These are phyloP conservation scores for Scolecobasidium constrictum DNA, from an alignment of 2,329 filamentous ascomycete genomes.

Conservation along the genomic window DNA sequence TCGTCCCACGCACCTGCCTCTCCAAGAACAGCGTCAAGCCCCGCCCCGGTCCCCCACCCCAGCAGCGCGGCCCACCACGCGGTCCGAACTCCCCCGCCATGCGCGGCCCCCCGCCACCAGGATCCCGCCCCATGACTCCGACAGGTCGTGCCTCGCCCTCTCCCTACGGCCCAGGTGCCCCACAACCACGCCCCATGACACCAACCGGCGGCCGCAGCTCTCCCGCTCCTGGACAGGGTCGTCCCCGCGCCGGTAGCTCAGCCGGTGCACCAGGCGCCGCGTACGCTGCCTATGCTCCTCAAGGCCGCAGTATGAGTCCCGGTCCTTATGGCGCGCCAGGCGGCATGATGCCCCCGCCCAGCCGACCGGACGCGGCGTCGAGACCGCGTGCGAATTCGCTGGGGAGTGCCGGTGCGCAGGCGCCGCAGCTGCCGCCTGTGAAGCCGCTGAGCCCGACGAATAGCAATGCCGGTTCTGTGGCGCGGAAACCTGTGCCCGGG, in stretches of 20 bases:
- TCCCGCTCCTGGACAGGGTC: slow-evolving; percentile 16
- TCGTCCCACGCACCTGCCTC: slow-evolving; percentile 85
- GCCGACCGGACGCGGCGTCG: slow-evolving; percentile 20
- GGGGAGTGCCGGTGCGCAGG: slow-evolving; percentile 15
- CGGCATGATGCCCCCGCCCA: slow-evolving; percentile 8
- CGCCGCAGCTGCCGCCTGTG: not conserved
- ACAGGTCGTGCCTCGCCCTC: slow-evolving; percentile 15
- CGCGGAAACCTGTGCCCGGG: slow-evolving; percentile 9
- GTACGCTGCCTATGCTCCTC: slow-evolving; percentile 17
- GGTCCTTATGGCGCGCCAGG: slow-evolving; percentile 24
- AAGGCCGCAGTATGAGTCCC: slow-evolving; percentile 27
- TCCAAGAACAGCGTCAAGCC: slow-evolving; percentile 88
- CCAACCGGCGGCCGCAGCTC: slow-evolving; percentile 14
- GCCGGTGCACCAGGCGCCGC: slow-evolving; percentile 11
- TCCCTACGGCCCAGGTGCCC: slow-evolving; percentile 15
- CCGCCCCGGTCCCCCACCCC: slow-evolving; percentile 48
- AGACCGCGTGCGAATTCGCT: slow-evolving; percentile 27
- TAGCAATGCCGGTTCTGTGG: not conserved
- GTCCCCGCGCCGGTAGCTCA: slow-evolving; percentile 11
- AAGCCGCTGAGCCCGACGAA: not conserved
- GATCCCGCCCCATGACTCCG: slow-evolving; percentile 10
- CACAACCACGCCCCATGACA: slow-evolving; percentile 15
- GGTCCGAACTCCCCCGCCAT: not conserved
- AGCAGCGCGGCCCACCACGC: slow-evolving; percentile 13
- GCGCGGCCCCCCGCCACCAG: slow-evolving; percentile 22